Evolutionary conservation across 129 eudicot genomes (phyloP).

Genomic region (Centrapalus pauciflorus): DNA sequence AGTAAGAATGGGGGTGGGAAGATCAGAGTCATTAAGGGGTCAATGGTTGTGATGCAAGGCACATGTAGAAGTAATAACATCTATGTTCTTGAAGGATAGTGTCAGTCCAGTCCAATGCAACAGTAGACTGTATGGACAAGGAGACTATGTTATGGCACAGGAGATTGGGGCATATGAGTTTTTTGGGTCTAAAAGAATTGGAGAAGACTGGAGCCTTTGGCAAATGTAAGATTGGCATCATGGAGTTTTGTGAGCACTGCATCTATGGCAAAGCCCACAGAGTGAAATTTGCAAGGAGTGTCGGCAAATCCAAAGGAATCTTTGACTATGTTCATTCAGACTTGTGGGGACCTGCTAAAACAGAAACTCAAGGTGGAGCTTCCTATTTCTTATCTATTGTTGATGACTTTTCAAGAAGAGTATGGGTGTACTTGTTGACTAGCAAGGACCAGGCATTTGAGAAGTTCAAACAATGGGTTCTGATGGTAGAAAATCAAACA

Average conservation of each 20-base stretch:
- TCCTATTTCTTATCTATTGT: not conserved
- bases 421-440: not conserved
- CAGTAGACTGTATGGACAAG: not conserved
- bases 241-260: not conserved
- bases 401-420: not conserved
- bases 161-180: not conserved
- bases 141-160: not conserved
- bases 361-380: not conserved
- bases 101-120: no score
- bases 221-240: not conserved
- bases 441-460: not conserved
- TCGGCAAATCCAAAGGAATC: not conserved
- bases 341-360: not conserved
- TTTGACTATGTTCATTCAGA: not conserved
- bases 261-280: not conserved
- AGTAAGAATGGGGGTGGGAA: not conserved
- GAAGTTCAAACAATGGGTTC: not conserved
- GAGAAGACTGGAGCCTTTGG: not conserved
- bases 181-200: not conserved
- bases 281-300: not conserved
- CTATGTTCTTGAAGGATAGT: not conserved
- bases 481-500: not conserved
- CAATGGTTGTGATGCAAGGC: not conserved
- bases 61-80: not conserved
- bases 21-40: not conserved